phyloP scores from a whole-genome alignment of 352 stramenopile genomes.

The Phytophthora hybrid region DNA sequence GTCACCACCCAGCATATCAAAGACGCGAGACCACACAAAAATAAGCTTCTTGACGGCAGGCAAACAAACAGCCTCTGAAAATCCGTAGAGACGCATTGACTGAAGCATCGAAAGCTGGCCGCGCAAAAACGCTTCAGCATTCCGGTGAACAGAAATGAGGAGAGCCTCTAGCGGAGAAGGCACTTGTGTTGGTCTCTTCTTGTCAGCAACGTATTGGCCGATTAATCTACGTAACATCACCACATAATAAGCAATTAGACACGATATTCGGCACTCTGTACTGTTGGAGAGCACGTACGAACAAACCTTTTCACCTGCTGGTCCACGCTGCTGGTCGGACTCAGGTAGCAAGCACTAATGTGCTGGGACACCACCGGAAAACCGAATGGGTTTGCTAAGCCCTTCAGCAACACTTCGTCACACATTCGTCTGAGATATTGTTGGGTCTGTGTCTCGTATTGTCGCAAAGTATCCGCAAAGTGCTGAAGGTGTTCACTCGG shows the following conservation, averaged over 20 bases:
- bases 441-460: conserved; percentile 58
- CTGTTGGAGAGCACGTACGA: neutral
- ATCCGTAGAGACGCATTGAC: conserved; percentile 70
- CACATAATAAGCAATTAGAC: conserved; percentile 9
- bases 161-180: conserved; percentile 71
- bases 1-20: conserved; percentile 60
- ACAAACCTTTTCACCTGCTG: conserved; percentile 75
- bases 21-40: conserved; percentile 79
- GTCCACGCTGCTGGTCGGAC: conserved; percentile 61
- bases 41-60: conserved; percentile 79
- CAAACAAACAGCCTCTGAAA: conserved; percentile 56
- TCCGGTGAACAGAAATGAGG: conserved; percentile 72
- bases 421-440: conserved; percentile 73
- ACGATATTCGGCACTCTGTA: neutral
- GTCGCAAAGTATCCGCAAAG: conserved; percentile 51
- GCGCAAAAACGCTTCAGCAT: conserved; percentile 78
- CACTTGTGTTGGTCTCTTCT: conserved; percentile 50
- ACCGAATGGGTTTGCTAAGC: conserved; percentile 73
- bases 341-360: conserved; percentile 77
- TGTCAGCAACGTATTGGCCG: conserved; percentile 56
- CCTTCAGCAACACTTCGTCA: conserved; percentile 79
- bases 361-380: conserved; percentile 88
- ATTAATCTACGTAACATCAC: conserved; percentile 52
- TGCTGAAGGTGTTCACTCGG: conserved; percentile 35
- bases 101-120: conserved; percentile 76